These are phyloP conservation scores for Paecilomyces formosus DNA, from an alignment of 2,329 filamentous ascomycete species.

Conservation along the genomic window DNA sequence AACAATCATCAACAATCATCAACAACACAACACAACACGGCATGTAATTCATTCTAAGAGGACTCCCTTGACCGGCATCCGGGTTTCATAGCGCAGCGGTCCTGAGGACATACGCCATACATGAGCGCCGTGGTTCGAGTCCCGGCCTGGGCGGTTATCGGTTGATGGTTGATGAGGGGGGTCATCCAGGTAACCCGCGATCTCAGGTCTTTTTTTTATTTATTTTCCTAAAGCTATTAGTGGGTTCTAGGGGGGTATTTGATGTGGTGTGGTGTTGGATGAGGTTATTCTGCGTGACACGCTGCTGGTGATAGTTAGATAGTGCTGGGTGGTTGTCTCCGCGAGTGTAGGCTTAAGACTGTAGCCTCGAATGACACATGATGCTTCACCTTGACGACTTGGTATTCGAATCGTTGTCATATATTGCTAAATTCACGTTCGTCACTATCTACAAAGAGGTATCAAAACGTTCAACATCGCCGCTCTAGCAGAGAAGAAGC, in stretches of 20 bases:
- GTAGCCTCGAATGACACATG: background rate
- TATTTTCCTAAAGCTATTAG: too few species aligned
- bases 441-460: background rate
- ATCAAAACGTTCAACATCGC: conserved; percentile 2
- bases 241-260: background rate
- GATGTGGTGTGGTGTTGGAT: background rate
- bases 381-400: background rate
- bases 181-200: too few species aligned
- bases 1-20: too few species aligned
- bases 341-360: background rate
- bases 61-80: background rate
- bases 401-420: background rate
- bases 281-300: background rate
- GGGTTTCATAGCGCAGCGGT: background rate
- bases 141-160: too few species aligned
- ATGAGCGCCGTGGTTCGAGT: background rate
- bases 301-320: background rate
- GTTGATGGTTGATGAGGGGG: background rate
- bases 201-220: too few species aligned
- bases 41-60: too few species aligned
- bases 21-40: background rate
- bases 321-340: background rate
- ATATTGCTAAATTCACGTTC: background rate
- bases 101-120: background rate
- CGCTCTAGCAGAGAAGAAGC: background rate